Evolutionary conservation across 352 stramenopile genomes (phyloP).

Genomic region (Phytophthora sojae): DNA sequence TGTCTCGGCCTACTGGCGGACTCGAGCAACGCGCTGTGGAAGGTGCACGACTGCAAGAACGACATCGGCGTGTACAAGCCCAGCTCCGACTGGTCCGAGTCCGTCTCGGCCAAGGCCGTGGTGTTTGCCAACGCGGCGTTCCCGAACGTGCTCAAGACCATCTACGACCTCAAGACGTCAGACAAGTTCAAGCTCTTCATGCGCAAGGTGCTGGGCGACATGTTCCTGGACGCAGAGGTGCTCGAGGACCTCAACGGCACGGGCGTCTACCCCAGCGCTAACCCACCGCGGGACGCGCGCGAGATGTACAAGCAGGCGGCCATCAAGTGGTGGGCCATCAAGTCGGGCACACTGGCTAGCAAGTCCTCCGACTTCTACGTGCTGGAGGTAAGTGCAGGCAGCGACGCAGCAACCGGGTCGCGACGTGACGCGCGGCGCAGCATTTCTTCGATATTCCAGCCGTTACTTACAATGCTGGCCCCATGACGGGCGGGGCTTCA

Average conservation of each 20-base stretch:
- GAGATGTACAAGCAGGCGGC: constrained; percentile 88
- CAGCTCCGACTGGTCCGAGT: constrained; percentile 89
- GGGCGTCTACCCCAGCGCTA: constrained; percentile 79
- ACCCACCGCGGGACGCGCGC: constrained; percentile 65
- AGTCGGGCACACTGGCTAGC: constrained; percentile 76
- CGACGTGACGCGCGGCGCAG: constrained; percentile 5
- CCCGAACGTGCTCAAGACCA: constrained; percentile 82
- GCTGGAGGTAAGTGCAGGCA: constrained; percentile 56
- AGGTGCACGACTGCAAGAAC: constrained; percentile 81
- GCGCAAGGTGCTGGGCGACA: constrained; percentile 81
- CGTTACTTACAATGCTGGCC: constrained; percentile 22
- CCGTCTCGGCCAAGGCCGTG: constrained; percentile 83
- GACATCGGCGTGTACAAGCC: constrained; percentile 88
- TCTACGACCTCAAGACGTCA: constrained; percentile 87
- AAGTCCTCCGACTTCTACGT: constrained; percentile 91
- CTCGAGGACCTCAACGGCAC: constrained; percentile 86
- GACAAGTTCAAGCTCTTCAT: constrained; percentile 89
- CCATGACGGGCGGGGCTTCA: constrained; percentile 15
- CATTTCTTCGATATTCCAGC: constrained; percentile 34
- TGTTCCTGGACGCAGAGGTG: constrained; percentile 87
- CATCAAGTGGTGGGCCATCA: constrained; percentile 92
- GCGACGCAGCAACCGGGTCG: constrained; percentile 6
- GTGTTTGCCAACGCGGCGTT: constrained; percentile 81
- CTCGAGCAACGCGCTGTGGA: constrained; percentile 83
- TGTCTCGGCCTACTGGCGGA: constrained; percentile 77